Percentiles rank a stretch among this genome's conserved stretches.
phyloP scores from a whole-genome alignment of 352 stramenopile genomes.

The Phytophthora fragariaefolia region DNA sequence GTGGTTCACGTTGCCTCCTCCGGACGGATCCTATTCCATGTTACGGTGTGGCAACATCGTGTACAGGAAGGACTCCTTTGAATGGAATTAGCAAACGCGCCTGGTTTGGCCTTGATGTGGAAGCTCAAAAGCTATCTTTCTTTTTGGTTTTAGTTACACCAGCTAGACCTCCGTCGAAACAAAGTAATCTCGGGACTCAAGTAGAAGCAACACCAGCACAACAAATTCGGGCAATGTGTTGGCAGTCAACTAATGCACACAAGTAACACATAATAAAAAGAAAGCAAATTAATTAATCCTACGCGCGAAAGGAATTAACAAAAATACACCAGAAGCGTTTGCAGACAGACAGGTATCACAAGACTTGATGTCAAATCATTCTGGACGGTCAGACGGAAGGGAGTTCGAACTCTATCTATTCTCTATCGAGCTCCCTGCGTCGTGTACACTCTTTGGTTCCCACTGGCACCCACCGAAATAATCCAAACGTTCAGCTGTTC shows the following conservation, averaged over 20 bases:
- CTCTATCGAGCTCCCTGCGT: conserved; percentile 31
- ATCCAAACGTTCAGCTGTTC: background rate
- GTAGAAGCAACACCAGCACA: too few species aligned
- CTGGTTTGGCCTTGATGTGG: too few species aligned
- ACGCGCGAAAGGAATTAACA: conserved; percentile 32
- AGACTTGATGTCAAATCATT: conserved; percentile 2
- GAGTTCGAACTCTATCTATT: conserved; percentile 35
- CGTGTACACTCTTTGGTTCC: background rate
- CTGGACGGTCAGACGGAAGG: background rate
- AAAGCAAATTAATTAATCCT: conserved; percentile 41
- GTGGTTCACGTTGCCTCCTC: too few species aligned
- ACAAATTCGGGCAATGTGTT: too few species aligned
- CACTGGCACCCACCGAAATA: background rate
- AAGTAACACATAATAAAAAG: conserved; percentile 21
- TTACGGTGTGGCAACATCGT: too few species aligned
- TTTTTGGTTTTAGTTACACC: too few species aligned
- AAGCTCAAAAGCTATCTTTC: too few species aligned
- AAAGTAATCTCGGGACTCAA: too few species aligned
- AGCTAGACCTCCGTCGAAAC: too few species aligned
- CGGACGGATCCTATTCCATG: too few species aligned
- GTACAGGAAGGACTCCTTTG: too few species aligned
- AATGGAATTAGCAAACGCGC: too few species aligned
- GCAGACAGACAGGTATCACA: conserved; percentile 14
- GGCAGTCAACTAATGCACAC: conserved; percentile 14
- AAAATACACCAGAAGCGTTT: conserved; percentile 27